Evolutionary conservation across 306 rosid species (phyloP), one percentile per base, ranked within the genome.

Genomic region (Sophora flavescens): DNA sequence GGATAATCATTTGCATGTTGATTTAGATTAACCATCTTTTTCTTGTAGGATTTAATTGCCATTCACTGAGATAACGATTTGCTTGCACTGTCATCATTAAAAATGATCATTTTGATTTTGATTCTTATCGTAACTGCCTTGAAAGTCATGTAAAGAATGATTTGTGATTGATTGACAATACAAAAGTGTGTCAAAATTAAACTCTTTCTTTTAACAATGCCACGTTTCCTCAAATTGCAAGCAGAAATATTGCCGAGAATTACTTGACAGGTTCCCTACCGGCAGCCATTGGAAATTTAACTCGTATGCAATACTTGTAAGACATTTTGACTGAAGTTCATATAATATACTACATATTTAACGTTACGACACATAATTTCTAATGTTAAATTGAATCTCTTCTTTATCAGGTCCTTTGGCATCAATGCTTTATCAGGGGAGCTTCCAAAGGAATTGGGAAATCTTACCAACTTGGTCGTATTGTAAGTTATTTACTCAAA

Each of bases 401-500:
- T 74, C 71, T 66, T 47, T 48, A 8, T 51, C 70, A 91, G 96
- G 91, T 18, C n/a, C 57, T 0, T 93, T 15, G 91, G 90, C 78
- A 78, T 80, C 64, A 93, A 93, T 82, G 74, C 87, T 42, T 77
- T 91, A 13, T 91, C 97, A 18, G 92, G 98, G 53, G 84, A 78
- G 84, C 84, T 91, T 73, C 98, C 98, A 1, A 89, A 84, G 82
- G 96, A 88, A 76, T 74, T 93, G 35, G 90, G 93, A 68, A 50
- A 80, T 39, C 97, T 91, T 35, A 82, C 89, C 3, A 70, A 83
- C 15, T 59, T 93, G 65, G 4, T 0, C 33, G 0, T 11, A 57
- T 38, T 93, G 97, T 93, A 86, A 47, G 96, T 79, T 71, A n/a
- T 72, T 4, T 51, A 48, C 17, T 61, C 64, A 6, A 13, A 35